phyloP scores from a whole-genome alignment of 345 rosid species.

The Ricinus communis region DNA sequence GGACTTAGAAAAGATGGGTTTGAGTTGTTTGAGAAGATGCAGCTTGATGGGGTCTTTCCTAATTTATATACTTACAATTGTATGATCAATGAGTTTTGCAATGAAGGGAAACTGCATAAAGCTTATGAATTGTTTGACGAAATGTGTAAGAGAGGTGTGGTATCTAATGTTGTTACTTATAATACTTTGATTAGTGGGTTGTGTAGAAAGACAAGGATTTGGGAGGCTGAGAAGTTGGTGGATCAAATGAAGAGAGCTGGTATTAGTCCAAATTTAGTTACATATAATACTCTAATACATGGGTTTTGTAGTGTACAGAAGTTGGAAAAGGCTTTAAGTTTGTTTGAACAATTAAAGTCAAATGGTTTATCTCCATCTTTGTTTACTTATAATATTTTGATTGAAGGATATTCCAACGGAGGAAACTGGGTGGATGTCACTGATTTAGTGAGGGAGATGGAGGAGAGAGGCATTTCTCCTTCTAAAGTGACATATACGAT shows the following conservation, averaged over 20 bases:
- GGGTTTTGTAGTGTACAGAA: conserved; percentile 52
- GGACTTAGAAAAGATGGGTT: conserved; percentile 60
- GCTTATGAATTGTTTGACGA: conserved; percentile 70
- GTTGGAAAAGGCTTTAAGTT: conserved; percentile 47
- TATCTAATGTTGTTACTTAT: conserved; percentile 55
- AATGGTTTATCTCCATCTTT: conserved; percentile 57
- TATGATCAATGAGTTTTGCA: conserved; percentile 54
- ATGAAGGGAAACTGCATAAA: conserved; percentile 35
- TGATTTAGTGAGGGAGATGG: conserved; percentile 67
- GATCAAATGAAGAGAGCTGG: conserved; percentile 48
- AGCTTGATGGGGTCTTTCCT: conserved; percentile 49
- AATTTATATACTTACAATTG: conserved; percentile 61
- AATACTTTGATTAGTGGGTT: conserved; percentile 63
- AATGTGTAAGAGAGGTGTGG: conserved; percentile 66
- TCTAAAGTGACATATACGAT: conserved; percentile 71
- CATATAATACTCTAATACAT: conserved; percentile 61
- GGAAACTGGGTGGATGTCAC: conserved; percentile 42
- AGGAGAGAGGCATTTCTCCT: conserved; percentile 68
- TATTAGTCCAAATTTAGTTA: conserved; percentile 52
- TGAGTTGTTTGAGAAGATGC: conserved; percentile 60
- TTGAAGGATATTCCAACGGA: conserved; percentile 52
- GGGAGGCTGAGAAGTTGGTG: conserved; percentile 52
- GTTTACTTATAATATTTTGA: conserved; percentile 57
- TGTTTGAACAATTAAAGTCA: conserved; percentile 52
- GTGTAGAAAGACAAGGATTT: conserved; percentile 41